Evolutionary conservation across 202 grass and related monocot species (phyloP).

Genomic region (Brachypodium distachyon): DNA sequence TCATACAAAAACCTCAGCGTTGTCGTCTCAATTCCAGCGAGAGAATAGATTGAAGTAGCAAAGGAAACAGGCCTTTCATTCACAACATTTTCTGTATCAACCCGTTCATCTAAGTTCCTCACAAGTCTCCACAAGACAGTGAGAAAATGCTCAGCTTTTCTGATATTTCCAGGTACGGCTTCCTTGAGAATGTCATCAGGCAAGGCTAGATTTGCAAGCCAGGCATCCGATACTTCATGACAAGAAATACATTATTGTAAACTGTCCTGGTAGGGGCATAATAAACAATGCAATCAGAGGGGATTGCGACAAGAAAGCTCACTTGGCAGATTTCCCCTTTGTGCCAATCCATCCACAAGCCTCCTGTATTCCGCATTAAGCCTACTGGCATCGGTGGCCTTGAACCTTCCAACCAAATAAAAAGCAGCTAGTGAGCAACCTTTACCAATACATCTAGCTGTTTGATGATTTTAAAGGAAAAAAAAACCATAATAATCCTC

Average conservation of each 20-base stretch:
- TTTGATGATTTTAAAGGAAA: background rate
- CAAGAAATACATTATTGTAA: background rate
- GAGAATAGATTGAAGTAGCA: slow-evolving; percentile 49
- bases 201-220: slow-evolving; percentile 64
- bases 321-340: slow-evolving; percentile 68
- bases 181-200: slow-evolving; percentile 84
- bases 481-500: background rate
- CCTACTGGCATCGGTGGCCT: slow-evolving; percentile 83
- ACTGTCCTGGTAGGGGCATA: background rate
- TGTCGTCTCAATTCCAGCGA: slow-evolving; percentile 80
- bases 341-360: slow-evolving; percentile 69
- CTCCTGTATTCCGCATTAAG: slow-evolving; percentile 77
- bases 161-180: slow-evolving; percentile 82
- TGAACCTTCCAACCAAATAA: slow-evolving; percentile 90
- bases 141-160: slow-evolving; percentile 76
- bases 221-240: slow-evolving; percentile 71
- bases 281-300: background rate
- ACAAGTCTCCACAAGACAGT: slow-evolving; percentile 68
- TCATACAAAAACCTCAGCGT: slow-evolving; percentile 93
- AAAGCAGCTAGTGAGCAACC: slow-evolving; percentile 13
- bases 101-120: slow-evolving; percentile 46
- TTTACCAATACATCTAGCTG: background rate
- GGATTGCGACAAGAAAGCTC: slow-evolving; percentile 2
- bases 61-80: slow-evolving; percentile 71
- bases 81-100: slow-evolving; percentile 77